Evolutionary conservation across 306 rosid genomes (phyloP).

Genomic region (Dalbergia oliveri): DNA sequence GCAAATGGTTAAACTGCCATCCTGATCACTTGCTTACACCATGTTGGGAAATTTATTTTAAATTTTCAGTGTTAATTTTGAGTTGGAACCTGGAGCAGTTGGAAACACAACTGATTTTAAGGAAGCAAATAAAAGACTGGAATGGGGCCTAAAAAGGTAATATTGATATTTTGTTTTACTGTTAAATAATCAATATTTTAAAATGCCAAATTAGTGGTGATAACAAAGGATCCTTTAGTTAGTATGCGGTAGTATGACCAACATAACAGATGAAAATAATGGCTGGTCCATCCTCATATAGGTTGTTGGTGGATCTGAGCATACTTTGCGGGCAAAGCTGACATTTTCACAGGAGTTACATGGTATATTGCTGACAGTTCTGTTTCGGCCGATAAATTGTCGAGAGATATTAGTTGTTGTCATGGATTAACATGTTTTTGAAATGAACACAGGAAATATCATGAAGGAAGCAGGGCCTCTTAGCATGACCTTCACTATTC

Average conservation of each 20-base stretch:
- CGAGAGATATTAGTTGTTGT: conserved; percentile 9
- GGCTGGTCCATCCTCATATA: conserved; percentile 49
- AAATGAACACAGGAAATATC: conserved; percentile 72
- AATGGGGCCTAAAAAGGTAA: conserved; percentile 93
- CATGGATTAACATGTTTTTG: conserved; percentile 32
- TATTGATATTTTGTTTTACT: conserved; percentile 16
- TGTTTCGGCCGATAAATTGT: conserved; percentile 6
- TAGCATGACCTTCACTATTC: conserved; percentile 94
- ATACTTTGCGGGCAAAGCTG: conserved; percentile 83
- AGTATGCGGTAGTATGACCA: conserved; percentile 10
- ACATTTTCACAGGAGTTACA: conserved; percentile 86
- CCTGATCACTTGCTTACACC: conserved; percentile 21
- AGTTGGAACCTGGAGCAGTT: conserved; percentile 85
- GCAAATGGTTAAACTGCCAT: not conserved
- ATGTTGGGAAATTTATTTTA: conserved; percentile 41
- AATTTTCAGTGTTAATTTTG: conserved; percentile 79
- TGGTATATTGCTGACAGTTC: conserved; percentile 55
- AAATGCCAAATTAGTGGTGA: conserved; percentile 17
- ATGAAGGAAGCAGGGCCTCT: conserved; percentile 95
- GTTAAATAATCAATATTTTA: not conserved
- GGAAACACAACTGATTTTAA: conserved; percentile 89
- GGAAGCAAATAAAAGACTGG: conserved; percentile 84
- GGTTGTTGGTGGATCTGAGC: conserved; percentile 97
- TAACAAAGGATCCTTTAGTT: conserved; percentile 19
- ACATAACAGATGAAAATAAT: conserved; percentile 31